phyloP scores from a whole-genome alignment of 2,329 filamentous ascomycete genomes.

The Trichophyton verrucosum region DNA sequence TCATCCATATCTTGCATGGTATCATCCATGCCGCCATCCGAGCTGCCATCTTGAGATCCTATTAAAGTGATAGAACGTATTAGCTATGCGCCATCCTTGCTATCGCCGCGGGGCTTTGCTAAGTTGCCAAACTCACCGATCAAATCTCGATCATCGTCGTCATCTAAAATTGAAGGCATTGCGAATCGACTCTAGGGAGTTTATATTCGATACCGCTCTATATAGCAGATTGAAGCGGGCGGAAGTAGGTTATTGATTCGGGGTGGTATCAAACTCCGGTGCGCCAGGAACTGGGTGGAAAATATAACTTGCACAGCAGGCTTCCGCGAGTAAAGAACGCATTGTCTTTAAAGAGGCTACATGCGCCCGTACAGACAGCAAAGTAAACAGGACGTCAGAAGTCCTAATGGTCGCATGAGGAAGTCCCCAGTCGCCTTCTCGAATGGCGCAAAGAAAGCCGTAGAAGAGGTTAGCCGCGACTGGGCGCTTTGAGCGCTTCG shows the following conservation, averaged over 20 bases:
- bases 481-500: neutral
- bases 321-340: neutral
- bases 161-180: conserved; percentile 25
- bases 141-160: conserved; percentile 33
- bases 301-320: neutral
- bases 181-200: neutral
- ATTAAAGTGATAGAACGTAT: conserved; percentile 5
- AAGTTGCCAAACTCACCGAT: conserved; percentile 21
- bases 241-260: neutral
- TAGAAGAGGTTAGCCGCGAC: neutral
- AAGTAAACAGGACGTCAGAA: neutral
- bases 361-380: neutral
- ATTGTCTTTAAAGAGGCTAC: neutral
- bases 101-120: neutral
- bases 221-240: neutral
- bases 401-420: neutral
- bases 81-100: neutral
- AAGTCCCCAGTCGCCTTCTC: neutral
- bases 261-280: neutral
- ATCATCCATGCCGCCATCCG: conserved; percentile 38
- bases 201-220: neutral
- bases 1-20: conserved; percentile 33
- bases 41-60: conserved; percentile 39
- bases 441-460: neutral
- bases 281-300: neutral